Base-by-base conservation (phyloP, 345 rosid genomes). In the Stellera chamaejasme region DNA sequence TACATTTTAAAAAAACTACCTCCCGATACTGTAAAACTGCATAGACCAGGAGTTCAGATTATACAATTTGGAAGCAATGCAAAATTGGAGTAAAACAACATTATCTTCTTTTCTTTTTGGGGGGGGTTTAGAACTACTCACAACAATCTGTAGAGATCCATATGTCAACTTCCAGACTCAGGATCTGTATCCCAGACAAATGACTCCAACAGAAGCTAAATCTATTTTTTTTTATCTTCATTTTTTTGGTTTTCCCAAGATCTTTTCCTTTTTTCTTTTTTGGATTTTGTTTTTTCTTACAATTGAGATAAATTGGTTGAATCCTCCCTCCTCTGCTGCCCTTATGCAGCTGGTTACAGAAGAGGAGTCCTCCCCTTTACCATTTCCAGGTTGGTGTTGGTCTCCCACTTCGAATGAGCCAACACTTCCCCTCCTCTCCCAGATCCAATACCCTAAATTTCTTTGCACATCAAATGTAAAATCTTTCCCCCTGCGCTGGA, bases 391-490 rank as follows among this genome's bases (percentile, higher is more conserved):
- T 56, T 56, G 32, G 87, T 77, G 95, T 66, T 72, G 75, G 69
- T 88, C 80, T 81, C 96, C 92, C 95, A 71, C 84, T 91, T 91
- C 78, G 96, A 88, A 67, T 85, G 98, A 79, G 81, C 95, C 88
- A 75, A 73, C 90, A 82, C 79, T 54, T 58, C 49, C 74, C 67
- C 70, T 70, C 67, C 70, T 70, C 50, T 19, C 23, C 23, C 23
- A 19, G 23, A 23, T 46, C 65, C 66, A 53, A 66, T 62, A 28
- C 59, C 51, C 54, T 63, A 52, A 25, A 54, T 58, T 69, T 68
- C 68, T 67, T 58, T 60, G 71, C 64, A 65, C 70, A 63, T 61
- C 62, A 74, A 19, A 56, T 39, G 26, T 56, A 43, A 71, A 63
- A 58, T 27, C 64, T 62, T 57, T 52, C 42, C 27, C 23, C 69